These are phyloP conservation scores for Tolypocladium pustulatum DNA, from an alignment of 2,329 filamentous ascomycete genomes.

Conservation along the genomic window DNA sequence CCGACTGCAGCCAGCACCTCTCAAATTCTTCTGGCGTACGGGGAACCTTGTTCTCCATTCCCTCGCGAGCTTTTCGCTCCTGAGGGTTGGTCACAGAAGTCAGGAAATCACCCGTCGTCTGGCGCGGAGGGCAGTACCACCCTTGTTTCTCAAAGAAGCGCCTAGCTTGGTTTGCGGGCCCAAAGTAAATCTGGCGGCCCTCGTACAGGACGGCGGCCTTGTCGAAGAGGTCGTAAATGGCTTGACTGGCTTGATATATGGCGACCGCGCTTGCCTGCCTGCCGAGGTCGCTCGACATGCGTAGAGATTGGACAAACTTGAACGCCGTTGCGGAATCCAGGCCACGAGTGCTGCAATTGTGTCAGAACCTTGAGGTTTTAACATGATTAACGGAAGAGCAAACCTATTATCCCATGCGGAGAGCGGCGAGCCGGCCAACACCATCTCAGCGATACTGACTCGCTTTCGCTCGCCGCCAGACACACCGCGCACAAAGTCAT, in stretches of 20 bases:
- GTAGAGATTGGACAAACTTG: slow-evolving; percentile 59
- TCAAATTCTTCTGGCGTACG: slow-evolving; percentile 63
- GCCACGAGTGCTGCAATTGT: slow-evolving; percentile 44
- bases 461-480: slow-evolving; percentile 67
- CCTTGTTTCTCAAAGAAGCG: slow-evolving; percentile 59
- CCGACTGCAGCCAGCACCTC: slow-evolving; percentile 31
- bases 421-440: slow-evolving; percentile 49
- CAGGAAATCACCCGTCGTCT: slow-evolving; percentile 60
- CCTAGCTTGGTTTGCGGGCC: slow-evolving; percentile 47
- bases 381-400: not conserved
- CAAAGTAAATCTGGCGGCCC: slow-evolving; percentile 69
- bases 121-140: slow-evolving; percentile 54
- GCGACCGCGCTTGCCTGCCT: slow-evolving; percentile 54
- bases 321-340: slow-evolving; percentile 64
- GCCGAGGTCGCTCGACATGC: slow-evolving; percentile 54
- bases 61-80: slow-evolving; percentile 44
- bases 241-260: slow-evolving; percentile 62
- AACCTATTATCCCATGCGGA: slow-evolving; percentile 58
- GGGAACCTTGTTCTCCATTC: slow-evolving; percentile 52
- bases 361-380: not conserved
- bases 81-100: slow-evolving; percentile 56
- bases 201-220: slow-evolving; percentile 67
- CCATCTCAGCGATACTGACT: slow-evolving; percentile 72
- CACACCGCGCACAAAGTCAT: slow-evolving; percentile 63
- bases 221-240: slow-evolving; percentile 64